Conservation (phyloP, 2,329 filamentous ascomycete genomes). For the Penicillium hesseltinei region DNA sequence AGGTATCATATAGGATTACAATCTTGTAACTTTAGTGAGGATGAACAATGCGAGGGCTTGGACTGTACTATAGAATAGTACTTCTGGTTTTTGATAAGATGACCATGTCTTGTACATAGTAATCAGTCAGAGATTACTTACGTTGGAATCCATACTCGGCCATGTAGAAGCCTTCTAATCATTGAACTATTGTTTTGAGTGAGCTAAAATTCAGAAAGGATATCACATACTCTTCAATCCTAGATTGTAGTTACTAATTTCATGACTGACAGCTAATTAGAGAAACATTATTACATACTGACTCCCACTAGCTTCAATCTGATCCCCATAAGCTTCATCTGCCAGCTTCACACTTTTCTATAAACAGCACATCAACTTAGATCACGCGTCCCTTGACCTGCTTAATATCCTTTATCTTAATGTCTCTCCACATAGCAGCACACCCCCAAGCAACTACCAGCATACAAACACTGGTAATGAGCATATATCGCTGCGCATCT, state of each 20-base stretch:
- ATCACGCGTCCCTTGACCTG: slow-evolving; percentile 8
- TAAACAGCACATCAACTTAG: not conserved
- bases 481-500: slow-evolving; percentile 47
- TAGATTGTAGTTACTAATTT: not conserved
- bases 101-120: too few species aligned
- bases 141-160: not conserved
- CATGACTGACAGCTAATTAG: not conserved
- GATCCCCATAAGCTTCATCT: not conserved
- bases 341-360: too few species aligned
- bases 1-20: too few species aligned
- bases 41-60: not conserved
- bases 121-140: not conserved
- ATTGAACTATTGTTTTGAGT: not conserved
- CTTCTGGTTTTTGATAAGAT: not conserved
- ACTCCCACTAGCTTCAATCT: not conserved
- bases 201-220: not conserved
- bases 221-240: not conserved
- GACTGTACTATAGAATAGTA: too few species aligned
- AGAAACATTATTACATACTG: not conserved
- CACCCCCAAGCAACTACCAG: slow-evolving; percentile 39
- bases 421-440: slow-evolving; percentile 4
- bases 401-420: slow-evolving; percentile 6
- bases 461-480: slow-evolving; percentile 50
- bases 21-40: too few species aligned
- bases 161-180: not conserved